These are phyloP conservation scores for Rhododendron molle DNA, from an alignment of 148 eudicot genomes.

Conservation along the genomic window DNA sequence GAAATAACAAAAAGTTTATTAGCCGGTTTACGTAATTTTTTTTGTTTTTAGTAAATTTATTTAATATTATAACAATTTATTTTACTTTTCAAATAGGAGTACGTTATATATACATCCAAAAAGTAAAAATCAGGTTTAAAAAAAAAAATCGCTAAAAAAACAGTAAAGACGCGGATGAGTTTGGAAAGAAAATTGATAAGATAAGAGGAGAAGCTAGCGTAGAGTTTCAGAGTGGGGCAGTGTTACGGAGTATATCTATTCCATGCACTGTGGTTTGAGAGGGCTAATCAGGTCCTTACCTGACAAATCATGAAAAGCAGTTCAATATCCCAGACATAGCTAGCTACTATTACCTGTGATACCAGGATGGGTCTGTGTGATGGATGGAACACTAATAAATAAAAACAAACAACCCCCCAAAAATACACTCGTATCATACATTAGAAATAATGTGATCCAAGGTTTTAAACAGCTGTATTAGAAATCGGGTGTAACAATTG, in stretches of 20 bases:
- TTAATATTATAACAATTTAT: no score
- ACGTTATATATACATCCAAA: no score
- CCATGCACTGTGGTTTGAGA: not conserved
- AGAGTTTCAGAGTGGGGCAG: not conserved
- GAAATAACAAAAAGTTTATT: no score
- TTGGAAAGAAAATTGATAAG: no score
- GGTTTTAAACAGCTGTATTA: not conserved
- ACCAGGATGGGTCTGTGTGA: not conserved
- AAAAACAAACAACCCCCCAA: not conserved
- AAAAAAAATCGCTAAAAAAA: no score
- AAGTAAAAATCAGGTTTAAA: no score
- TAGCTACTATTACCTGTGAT: not conserved
- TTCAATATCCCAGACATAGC: not conserved
- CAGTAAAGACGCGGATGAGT: no score
- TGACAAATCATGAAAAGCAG: conserved; percentile 4
- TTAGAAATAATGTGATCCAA: not conserved
- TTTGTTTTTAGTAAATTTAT: no score
- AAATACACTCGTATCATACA: not conserved
- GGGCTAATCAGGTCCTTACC: not conserved
- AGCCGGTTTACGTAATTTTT: no score
- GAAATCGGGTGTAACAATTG: not conserved
- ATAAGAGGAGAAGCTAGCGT: not conserved
- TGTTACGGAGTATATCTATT: not conserved
- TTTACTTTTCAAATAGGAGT: no score
- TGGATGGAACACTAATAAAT: not conserved